phyloP scores from a whole-genome alignment of 768 basidiomycete genomes.

The Russula lepida region DNA sequence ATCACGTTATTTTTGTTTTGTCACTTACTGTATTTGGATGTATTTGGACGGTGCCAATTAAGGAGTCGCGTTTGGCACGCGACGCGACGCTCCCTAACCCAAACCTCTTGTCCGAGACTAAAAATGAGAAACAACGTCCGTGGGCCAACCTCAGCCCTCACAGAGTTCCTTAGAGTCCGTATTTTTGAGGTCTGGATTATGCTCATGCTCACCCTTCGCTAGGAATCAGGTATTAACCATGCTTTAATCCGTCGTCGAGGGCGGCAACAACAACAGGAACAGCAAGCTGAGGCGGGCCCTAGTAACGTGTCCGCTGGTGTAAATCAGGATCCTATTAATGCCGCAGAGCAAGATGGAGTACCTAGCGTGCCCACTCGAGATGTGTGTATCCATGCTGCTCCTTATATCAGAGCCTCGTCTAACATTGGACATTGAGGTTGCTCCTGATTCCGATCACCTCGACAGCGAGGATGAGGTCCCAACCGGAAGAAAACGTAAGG shows the following conservation, averaged over 20 bases:
- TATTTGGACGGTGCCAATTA: background rate
- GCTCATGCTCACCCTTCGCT: background rate
- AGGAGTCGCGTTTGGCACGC: background rate
- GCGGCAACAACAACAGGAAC: conserved; percentile 27
- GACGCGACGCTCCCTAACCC: background rate
- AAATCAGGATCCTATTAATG: conserved; percentile 15
- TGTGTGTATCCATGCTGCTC: background rate
- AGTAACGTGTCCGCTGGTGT: conserved; percentile 27
- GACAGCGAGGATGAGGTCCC: conserved; percentile 9
- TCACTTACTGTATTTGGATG: too few relatives aligned
- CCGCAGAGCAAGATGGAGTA: conserved; percentile 21
- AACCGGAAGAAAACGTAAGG: conserved; percentile 19
- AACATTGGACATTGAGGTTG: conserved; percentile 1
- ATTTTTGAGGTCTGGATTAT: too few relatives aligned
- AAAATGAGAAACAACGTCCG: conserved; percentile 48
- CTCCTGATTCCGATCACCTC: conserved; percentile 19
- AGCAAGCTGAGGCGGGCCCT: conserved; percentile 39
- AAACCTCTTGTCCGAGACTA: background rate
- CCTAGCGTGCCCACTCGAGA: conserved; percentile 9
- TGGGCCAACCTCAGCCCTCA: conserved; percentile 76
- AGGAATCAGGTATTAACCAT: conserved; percentile 49
- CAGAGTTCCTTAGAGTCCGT: conserved; percentile 67
- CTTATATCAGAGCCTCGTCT: background rate
- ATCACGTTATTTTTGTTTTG: too few relatives aligned
- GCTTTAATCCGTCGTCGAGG: conserved; percentile 34